Evolutionary conservation across 163 green algal genomes (phyloP).

Genomic region (Volvox carteri): DNA sequence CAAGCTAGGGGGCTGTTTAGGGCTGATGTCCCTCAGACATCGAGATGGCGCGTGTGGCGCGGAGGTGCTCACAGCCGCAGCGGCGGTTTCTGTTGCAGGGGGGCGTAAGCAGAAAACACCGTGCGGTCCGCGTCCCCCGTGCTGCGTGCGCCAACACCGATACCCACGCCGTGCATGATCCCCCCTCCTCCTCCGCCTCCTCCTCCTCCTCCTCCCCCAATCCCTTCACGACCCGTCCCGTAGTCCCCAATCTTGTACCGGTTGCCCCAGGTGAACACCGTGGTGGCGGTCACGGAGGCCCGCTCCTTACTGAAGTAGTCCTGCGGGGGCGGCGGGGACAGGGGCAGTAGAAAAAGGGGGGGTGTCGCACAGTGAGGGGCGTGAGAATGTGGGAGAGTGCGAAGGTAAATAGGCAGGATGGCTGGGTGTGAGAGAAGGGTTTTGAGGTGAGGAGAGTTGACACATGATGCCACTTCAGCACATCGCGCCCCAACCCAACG

Average conservation of each 20-base stretch:
- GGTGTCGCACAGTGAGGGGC: too few relatives aligned
- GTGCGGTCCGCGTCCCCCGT: not conserved
- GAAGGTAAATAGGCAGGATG: not conserved
- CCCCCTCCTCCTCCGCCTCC: too few relatives aligned
- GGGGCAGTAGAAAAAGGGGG: too few relatives aligned
- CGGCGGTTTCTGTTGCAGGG: conserved; percentile 47
- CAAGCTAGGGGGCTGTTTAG: too few relatives aligned
- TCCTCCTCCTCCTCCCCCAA: not conserved
- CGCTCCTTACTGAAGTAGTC: conserved; percentile 57
- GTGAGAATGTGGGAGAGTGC: not conserved
- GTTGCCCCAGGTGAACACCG: conserved; percentile 58
- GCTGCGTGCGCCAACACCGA: not conserved
- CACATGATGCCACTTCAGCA: not conserved
- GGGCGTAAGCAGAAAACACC: conserved; percentile 18
- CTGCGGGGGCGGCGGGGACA: conserved; percentile 19
- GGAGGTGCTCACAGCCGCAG: conserved; percentile 38
- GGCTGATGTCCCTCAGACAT: too few relatives aligned
- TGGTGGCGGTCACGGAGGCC: conserved; percentile 48
- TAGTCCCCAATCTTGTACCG: conserved; percentile 32
- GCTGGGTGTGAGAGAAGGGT: not conserved
- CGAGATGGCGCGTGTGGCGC: too few relatives aligned
- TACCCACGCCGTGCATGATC: not conserved
- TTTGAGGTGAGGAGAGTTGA: not conserved
- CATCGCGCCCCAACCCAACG: not conserved
- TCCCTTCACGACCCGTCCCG: not conserved